These are phyloP conservation scores for Teratosphaeria viscida DNA, from an alignment of 2,329 filamentous ascomycete genomes.

Conservation along the genomic window DNA sequence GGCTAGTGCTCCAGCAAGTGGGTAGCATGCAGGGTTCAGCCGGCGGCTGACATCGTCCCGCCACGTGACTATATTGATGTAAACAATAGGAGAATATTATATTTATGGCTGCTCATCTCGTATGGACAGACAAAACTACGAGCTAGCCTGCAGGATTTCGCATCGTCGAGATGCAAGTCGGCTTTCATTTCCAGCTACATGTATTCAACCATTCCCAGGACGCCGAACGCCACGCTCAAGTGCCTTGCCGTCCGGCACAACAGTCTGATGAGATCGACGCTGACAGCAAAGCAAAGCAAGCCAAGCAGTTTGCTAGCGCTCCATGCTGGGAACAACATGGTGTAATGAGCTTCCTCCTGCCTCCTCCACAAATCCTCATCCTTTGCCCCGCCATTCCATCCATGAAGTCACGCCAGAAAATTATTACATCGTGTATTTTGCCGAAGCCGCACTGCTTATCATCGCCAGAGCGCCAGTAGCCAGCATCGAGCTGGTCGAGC, in stretches of 20 bases:
- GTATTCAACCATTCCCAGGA: background rate
- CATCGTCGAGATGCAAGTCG: background rate
- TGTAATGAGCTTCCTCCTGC: background rate
- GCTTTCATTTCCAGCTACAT: background rate
- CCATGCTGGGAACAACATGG: background rate
- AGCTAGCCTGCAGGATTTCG: background rate
- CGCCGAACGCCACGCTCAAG: background rate
- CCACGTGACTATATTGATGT: background rate
- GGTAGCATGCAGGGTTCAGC: background rate
- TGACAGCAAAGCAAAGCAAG: background rate
- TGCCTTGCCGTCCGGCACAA: background rate
- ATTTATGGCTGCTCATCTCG: background rate
- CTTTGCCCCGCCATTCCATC: background rate
- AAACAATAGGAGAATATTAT: background rate
- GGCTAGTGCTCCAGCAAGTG: background rate
- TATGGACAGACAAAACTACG: background rate
- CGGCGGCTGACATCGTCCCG: background rate
- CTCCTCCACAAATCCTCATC: background rate
- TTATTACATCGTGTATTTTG: background rate
- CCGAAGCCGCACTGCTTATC: background rate
- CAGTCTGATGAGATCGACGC: background rate
- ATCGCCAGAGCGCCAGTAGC: background rate
- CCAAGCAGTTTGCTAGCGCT: background rate
- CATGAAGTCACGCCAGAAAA: background rate
- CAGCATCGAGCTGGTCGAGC: background rate